A percentile compares a stretch with the other conserved stretches of the same genome.
phyloP scores from a whole-genome alignment of 2,329 filamentous ascomycete species.

The Trichoderma sp. region DNA sequence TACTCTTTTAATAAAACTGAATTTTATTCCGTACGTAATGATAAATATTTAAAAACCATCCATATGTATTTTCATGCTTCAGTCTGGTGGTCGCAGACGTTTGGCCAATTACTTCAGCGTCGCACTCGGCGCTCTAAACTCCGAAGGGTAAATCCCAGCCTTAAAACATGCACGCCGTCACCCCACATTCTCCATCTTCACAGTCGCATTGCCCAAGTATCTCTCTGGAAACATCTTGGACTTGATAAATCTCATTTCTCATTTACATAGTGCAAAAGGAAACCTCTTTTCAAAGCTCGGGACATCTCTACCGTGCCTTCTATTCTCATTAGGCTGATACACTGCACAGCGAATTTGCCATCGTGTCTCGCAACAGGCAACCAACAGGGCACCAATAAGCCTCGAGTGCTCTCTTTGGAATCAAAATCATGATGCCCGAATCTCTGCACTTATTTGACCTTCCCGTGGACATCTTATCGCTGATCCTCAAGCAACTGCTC shows the following conservation, averaged over 20 bases:
- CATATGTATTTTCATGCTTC: neutral
- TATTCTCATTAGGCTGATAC: neutral
- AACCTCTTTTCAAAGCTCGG: neutral
- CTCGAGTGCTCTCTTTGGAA: neutral
- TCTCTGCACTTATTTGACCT: slow-evolving; percentile 35
- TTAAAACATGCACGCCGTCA: neutral
- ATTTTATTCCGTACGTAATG: neutral
- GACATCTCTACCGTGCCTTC: neutral
- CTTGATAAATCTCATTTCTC: neutral
- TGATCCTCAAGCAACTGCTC: slow-evolving; percentile 34
- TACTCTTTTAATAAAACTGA: neutral
- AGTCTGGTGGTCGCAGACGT: neutral
- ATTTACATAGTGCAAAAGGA: neutral
- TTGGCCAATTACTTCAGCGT: neutral
- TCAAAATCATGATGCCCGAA: slow-evolving; percentile 10
- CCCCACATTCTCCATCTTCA: neutral
- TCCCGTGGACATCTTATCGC: slow-evolving; percentile 34
- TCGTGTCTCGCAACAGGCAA: neutral
- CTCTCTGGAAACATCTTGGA: neutral
- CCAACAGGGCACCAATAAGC: neutral
- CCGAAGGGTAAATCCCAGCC: neutral
- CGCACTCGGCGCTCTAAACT: neutral
- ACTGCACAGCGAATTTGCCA: neutral
- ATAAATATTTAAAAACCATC: neutral
- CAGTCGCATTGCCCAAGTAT: neutral